Percentiles rank a stretch among this genome's conserved stretches.
These are phyloP conservation scores for Hymenotorrendiella dingleyae DNA, from an alignment of 2,329 filamentous ascomycete genomes.

Conservation along the genomic window DNA sequence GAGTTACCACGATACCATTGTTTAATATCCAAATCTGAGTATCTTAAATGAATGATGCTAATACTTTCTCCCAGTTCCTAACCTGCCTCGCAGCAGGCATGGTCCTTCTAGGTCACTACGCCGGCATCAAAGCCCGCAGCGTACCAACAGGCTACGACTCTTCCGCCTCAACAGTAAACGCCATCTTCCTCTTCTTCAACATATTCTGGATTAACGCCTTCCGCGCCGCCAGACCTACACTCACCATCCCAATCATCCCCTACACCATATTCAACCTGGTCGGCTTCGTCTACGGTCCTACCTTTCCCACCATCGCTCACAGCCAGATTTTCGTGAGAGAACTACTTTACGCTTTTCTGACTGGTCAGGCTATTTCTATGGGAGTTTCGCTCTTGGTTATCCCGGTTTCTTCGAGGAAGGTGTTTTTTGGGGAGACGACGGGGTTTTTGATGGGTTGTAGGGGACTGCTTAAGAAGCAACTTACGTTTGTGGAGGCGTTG, in stretches of 20 bases:
- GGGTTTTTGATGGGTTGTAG: conserved; percentile 51
- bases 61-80: conserved; percentile 9
- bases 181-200: conserved; percentile 61
- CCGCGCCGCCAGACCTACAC: conserved; percentile 57
- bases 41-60: neutral
- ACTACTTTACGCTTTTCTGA: conserved; percentile 52
- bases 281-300: conserved; percentile 52
- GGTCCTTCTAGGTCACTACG: conserved; percentile 57
- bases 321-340: conserved; percentile 47
- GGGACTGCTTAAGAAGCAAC: conserved; percentile 51
- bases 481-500: conserved; percentile 59
- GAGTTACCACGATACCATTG: neutral
- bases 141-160: conserved; percentile 53
- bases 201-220: conserved; percentile 60
- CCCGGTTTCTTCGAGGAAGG: conserved; percentile 56
- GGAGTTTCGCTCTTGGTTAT: conserved; percentile 58
- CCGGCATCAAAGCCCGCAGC: conserved; percentile 54
- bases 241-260: conserved; percentile 62
- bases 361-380: conserved; percentile 45
- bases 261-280: conserved; percentile 64
- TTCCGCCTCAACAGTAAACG: conserved; percentile 62
- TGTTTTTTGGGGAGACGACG: conserved; percentile 55
- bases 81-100: conserved; percentile 51
- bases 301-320: conserved; percentile 48
- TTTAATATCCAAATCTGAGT: neutral